Percentiles rank a stretch among this genome's conserved stretches.
Conservation (phyloP, 257 asterid species). For the Oldenlandia corymbosa region DNA sequence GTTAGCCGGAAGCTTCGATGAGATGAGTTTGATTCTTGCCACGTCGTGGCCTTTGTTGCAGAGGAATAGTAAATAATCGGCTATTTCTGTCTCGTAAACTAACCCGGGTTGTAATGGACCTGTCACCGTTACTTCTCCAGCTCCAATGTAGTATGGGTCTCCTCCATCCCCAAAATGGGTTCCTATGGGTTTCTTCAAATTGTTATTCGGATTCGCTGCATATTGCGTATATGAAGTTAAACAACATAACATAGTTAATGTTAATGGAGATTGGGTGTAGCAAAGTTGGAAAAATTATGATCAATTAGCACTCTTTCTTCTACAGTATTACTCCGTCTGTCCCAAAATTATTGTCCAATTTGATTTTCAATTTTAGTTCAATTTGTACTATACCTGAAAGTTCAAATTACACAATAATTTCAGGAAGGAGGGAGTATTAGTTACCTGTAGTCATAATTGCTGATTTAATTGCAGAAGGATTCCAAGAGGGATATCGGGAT, state of each 20-base stretch:
- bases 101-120: slow-evolving; percentile 70
- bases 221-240: no score
- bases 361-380: no score
- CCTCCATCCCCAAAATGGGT: slow-evolving; percentile 48
- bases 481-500: background rate
- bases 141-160: slow-evolving; percentile 71
- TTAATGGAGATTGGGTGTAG: no score
- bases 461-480: background rate
- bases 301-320: no score
- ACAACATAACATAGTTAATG: no score
- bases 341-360: no score
- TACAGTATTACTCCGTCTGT: no score
- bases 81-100: slow-evolving; percentile 63
- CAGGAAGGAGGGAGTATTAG: no score
- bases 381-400: no score
- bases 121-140: slow-evolving; percentile 62
- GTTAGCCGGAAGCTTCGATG: slow-evolving; percentile 36
- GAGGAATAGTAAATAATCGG: slow-evolving; percentile 51
- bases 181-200: slow-evolving; percentile 43
- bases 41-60: slow-evolving; percentile 53
- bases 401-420: no score
- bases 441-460: background rate
- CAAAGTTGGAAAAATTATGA: no score
- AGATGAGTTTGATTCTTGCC: slow-evolving; percentile 41
- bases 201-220: slow-evolving; percentile 63